Conservation (phyloP, 768 basidiomycete genomes). For the Xerocomellus chrysenteron region DNA sequence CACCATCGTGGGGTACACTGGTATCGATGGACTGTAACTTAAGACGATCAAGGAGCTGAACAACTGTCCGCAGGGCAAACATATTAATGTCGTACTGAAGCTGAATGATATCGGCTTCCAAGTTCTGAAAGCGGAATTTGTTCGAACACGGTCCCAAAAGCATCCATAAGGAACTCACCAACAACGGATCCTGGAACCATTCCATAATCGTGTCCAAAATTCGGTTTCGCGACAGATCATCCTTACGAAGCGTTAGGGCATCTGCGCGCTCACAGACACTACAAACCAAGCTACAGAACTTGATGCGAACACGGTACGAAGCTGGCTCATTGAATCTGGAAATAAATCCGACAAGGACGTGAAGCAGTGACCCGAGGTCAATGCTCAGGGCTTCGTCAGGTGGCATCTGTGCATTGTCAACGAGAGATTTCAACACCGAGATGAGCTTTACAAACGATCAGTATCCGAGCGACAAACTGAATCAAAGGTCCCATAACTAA, state of each 20-base stretch:
- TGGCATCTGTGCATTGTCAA: constrained; percentile 65
- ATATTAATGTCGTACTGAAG: constrained; percentile 69
- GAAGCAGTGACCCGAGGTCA: constrained; percentile 60
- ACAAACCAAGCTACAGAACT: constrained; percentile 74
- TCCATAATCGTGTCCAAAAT: constrained; percentile 76
- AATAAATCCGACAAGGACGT: constrained; percentile 63
- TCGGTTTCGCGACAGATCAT: constrained; percentile 61
- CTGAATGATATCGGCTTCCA: constrained; percentile 37
- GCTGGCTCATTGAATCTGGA: constrained; percentile 54
- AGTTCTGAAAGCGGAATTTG: constrained; percentile 25
- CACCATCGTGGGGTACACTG: constrained; percentile 48
- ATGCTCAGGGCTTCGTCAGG: constrained; percentile 61
- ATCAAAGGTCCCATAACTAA: constrained; percentile 25
- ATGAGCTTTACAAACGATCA: constrained; percentile 53
- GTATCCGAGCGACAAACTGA: not conserved
- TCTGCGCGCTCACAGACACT: constrained; percentile 63
- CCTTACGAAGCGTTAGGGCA: constrained; percentile 62
- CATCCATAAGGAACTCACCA: constrained; percentile 39
- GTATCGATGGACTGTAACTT: constrained; percentile 60
- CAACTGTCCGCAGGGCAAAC: constrained; percentile 69
- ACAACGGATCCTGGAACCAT: constrained; percentile 63
- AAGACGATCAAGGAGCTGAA: constrained; percentile 73
- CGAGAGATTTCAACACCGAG: constrained; percentile 69
- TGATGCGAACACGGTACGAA: constrained; percentile 65
- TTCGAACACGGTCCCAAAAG: constrained; percentile 2